Evolutionary conservation across 177 flowering plant genomes (phyloP).

Genomic region (Vitis hybrid): DNA sequence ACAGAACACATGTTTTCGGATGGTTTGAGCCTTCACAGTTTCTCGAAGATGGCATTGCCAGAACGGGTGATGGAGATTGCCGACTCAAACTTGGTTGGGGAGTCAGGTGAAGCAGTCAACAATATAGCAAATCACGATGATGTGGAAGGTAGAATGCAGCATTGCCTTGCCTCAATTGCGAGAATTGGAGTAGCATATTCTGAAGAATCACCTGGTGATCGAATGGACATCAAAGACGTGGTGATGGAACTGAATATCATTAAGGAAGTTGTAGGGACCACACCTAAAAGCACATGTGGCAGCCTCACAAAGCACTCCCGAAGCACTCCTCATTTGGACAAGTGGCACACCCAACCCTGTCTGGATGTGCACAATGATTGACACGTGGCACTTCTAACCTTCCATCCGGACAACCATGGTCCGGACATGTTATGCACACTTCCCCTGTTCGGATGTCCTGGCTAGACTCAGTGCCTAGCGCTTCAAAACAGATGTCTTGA

Average conservation of each 20-base stretch:
- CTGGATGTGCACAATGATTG: too few relatives aligned
- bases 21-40: constrained; percentile 3
- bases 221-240: background rate
- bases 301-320: too few relatives aligned
- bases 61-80: constrained; percentile 4
- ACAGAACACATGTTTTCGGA: constrained; percentile 8
- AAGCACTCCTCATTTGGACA: too few relatives aligned
- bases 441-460: too few relatives aligned
- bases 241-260: constrained; percentile 1
- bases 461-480: too few relatives aligned
- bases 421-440: too few relatives aligned
- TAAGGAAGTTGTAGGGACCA: too few relatives aligned
- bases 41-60: constrained; percentile 1
- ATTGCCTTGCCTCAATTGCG: constrained; percentile 2
- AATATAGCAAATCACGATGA: background rate
- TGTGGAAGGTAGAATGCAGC: background rate
- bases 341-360: too few relatives aligned
- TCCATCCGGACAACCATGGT: too few relatives aligned
- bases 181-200: constrained; percentile 11
- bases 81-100: background rate
- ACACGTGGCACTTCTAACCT: too few relatives aligned
- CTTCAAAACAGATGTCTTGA: too few relatives aligned
- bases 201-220: constrained; percentile 3
- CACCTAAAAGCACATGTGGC: too few relatives aligned
- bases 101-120: background rate